These are phyloP conservation scores for Gracilariopsis chorda DNA, from an alignment of 23 red algal genomes.

Conservation along the genomic window DNA sequence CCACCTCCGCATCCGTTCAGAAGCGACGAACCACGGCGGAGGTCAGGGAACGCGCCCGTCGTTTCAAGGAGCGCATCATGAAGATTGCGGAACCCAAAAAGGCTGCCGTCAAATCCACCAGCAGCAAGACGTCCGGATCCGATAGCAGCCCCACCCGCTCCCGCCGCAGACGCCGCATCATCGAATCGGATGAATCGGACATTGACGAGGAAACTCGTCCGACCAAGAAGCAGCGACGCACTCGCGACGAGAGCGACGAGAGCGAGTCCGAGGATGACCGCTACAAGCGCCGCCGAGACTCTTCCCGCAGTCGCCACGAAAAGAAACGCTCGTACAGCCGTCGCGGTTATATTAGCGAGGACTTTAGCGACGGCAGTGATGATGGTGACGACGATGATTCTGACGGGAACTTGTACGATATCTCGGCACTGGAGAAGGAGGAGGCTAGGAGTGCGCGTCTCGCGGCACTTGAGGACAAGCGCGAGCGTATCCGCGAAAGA, in stretches of 20 bases:
- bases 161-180: background rate
- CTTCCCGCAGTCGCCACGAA: background rate
- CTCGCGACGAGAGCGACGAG: background rate
- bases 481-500: background rate
- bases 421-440: constrained; percentile 32
- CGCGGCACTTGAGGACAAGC: background rate
- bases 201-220: background rate
- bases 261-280: background rate
- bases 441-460: background rate
- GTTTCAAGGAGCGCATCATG: constrained; percentile 13
- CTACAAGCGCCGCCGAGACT: background rate
- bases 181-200: background rate
- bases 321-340: background rate
- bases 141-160: no score
- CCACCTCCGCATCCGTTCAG: background rate
- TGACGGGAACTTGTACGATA: constrained; percentile 15
- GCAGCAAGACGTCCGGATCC: background rate
- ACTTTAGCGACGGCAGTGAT: background rate
- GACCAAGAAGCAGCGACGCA: background rate
- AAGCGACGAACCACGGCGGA: background rate
- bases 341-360: constrained; percentile 31
- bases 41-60: background rate
- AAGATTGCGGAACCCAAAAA: background rate
- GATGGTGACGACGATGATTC: constrained; percentile 4
- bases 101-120: no score